Percentiles rank a stretch among this genome's conserved stretches.
Evolutionary conservation across 2,329 filamentous ascomycete species (phyloP).

Genomic region (Phaeosphaeriaceae sp.): DNA sequence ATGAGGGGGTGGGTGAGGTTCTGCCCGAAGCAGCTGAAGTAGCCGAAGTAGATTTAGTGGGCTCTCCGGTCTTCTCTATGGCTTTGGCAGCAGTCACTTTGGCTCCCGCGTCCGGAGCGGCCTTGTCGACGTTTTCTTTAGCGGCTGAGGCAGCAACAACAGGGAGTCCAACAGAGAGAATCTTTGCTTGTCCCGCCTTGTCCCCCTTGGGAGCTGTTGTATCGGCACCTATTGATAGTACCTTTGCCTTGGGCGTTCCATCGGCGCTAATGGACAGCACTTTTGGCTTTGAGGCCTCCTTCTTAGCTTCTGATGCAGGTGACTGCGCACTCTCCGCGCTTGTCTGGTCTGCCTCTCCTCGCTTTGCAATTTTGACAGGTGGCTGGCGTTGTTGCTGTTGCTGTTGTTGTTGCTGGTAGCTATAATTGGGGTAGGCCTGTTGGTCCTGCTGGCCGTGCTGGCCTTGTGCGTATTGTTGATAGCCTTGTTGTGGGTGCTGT

Average conservation of each 20-base stretch:
- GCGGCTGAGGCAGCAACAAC: conserved; percentile 58
- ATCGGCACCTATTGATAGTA: conserved; percentile 65
- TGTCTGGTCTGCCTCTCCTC: conserved; percentile 58
- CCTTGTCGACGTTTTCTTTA: conserved; percentile 53
- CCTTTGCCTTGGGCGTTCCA: conserved; percentile 62
- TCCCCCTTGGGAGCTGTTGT: conserved; percentile 61
- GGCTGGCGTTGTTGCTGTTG: conserved; percentile 55
- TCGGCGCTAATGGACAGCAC: conserved; percentile 69
- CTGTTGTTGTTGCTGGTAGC: conserved; percentile 55
- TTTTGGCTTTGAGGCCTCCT: conserved; percentile 62
- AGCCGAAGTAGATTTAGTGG: conserved; percentile 51
- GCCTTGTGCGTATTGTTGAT: conserved; percentile 26
- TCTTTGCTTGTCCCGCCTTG: conserved; percentile 64
- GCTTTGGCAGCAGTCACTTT: conserved; percentile 89
- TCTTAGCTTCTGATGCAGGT: conserved; percentile 46
- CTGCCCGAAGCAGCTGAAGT: conserved; percentile 64
- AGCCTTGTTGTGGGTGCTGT: conserved; percentile 47
- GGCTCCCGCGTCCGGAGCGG: conserved; percentile 70
- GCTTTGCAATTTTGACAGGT: conserved; percentile 68
- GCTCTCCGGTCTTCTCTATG: conserved; percentile 86
- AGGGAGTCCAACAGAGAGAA: conserved; percentile 73
- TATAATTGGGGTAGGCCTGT: conserved; percentile 37
- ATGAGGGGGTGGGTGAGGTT: conserved; percentile 80
- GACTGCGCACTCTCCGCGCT: conserved; percentile 51
- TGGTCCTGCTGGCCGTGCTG: conserved; percentile 29